Evolutionary conservation across 495 filamentous ascomycete genomes (phyloP), one percentile per base, ranked within the genome.

Genomic region (Xylaria cubensis): DNA sequence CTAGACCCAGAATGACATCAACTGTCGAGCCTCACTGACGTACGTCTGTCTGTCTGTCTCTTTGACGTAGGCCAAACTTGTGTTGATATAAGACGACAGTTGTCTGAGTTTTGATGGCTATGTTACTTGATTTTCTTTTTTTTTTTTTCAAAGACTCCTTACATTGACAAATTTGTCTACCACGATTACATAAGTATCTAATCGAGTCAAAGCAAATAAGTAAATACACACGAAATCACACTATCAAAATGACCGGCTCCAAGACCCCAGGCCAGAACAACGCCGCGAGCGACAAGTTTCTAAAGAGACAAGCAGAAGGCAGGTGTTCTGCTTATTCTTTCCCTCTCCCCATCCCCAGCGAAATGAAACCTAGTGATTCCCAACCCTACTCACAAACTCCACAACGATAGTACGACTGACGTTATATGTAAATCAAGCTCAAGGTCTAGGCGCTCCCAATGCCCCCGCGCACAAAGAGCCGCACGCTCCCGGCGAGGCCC

Each of bases 231-330:
- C 17, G 5, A 9, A 51, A 53, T 53, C 24, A 59, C 1, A 29
- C 24, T 4, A 15, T 9, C 64, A 36, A 55, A 56, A 64, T 75
- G 67, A 69, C 68, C 63, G 73, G 68, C 36, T 77, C 75, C 10
- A 75, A 75, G 68, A 77, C 73, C 0, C 75, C 73, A 1, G 73
- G 75, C 42, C 75, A 75, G 24, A 77, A 73, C 29, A 56, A 73
- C 32, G 73, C 75, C 10, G 75, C 75, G 0, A 77, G 73, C 68
- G 70, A 75, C 66, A 77, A 71, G 7, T 77, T 77, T 56, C 67
- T 73, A 39, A 75, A 76, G 64, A 76, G 66, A 71, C 70, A 77
- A 51, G 75, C 70, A 24, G 53, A 75, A 32, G 63, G 75, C 73
- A 76, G 29, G 39, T 44, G 26, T 29, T 42, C 12, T 24, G 13